phyloP scores from a whole-genome alignment of 345 rosid species.

The Citrus medica region DNA sequence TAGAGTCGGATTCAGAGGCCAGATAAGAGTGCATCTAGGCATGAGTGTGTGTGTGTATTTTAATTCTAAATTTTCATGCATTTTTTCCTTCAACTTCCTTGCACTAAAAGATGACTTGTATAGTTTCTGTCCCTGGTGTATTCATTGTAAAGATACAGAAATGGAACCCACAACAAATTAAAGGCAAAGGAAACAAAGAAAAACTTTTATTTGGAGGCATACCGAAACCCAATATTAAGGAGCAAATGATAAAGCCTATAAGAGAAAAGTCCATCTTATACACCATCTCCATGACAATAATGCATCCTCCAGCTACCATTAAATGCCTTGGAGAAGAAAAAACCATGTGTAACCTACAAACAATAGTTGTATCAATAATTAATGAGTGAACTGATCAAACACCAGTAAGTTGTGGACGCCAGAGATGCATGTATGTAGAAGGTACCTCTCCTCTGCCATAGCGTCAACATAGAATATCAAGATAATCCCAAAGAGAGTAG shows the following conservation, averaged over 20 bases:
- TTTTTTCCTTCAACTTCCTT: neutral
- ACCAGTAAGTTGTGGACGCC: constrained; percentile 1
- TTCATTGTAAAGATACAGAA: neutral
- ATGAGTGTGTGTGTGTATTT: too few relatives aligned
- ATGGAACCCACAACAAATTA: neutral
- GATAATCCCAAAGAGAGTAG: constrained; percentile 71
- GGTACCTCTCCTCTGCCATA: constrained; percentile 93
- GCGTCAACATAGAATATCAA: constrained; percentile 85
- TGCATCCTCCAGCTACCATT: constrained; percentile 84
- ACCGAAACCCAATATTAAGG: constrained; percentile 81
- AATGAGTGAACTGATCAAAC: neutral
- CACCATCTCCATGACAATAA: constrained; percentile 68
- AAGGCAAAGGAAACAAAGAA: too few relatives aligned
- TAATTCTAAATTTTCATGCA: neutral
- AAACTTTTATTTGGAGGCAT: neutral
- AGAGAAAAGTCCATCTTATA: constrained; percentile 88
- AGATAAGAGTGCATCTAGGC: neutral
- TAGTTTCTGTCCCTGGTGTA: neutral
- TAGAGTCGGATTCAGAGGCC: neutral
- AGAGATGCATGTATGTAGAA: constrained; percentile 10
- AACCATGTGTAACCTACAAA: constrained; percentile 89
- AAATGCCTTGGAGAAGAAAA: constrained; percentile 98
- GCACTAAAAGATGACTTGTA: neutral
- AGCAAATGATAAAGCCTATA: constrained; percentile 73
- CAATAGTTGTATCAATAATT: neutral